Evolutionary conservation across 805 yeast genomes (phyloP), one percentile per base, ranked within the genome.

Genomic region (Starmerella floricola): DNA sequence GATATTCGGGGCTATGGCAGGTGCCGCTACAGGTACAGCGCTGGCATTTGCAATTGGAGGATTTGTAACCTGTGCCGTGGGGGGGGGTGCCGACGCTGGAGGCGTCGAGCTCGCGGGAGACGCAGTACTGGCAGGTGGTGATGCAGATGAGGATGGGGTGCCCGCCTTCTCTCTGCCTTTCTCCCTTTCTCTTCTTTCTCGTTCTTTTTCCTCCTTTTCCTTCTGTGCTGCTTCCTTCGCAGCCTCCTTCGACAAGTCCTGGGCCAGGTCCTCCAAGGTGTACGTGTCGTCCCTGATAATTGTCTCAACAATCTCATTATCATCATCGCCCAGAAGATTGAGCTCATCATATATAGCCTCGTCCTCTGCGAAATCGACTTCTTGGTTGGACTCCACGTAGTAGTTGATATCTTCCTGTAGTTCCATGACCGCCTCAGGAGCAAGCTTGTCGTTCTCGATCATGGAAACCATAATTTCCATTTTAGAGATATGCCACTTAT

Each of bases 331-430:
- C 34, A 73, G 76, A 34, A 86, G 71, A 34, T 79, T 86, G 53
- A 91, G 70, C 46, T 78, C 84, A 52, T 91, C 96, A 62, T 88
- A 91, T 47, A 88, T 74, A 12, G 84, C 86, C 53, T 87, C 95
- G 61, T 88, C 94, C 56, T 86, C 96, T 27, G 87, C 79, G 60
- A 86, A 88, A 55, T 87, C 95, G 4, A 78, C 87, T 42, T 86
- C 95, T 61, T 81, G 91, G 57, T 88, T 88, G 49, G 85, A 81
- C 53, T 91, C 97, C 24, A 91, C 91, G 60, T 84, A 87, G 64
- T 91, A 88, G 52, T 74, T 82, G 59, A 88, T 81, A 60, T 88
- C 97, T 40, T 88, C 97, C 57, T 79, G 78, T 44, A 85, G 74
- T 18, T 71, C 78, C 53, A 78, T 78, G 8, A 88, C 75, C 39